A percentile compares a stretch with the other conserved stretches of the same genome.
These are phyloP conservation scores for Monosporascus sp. DNA, from an alignment of 2,329 filamentous ascomycete species.

Conservation along the genomic window DNA sequence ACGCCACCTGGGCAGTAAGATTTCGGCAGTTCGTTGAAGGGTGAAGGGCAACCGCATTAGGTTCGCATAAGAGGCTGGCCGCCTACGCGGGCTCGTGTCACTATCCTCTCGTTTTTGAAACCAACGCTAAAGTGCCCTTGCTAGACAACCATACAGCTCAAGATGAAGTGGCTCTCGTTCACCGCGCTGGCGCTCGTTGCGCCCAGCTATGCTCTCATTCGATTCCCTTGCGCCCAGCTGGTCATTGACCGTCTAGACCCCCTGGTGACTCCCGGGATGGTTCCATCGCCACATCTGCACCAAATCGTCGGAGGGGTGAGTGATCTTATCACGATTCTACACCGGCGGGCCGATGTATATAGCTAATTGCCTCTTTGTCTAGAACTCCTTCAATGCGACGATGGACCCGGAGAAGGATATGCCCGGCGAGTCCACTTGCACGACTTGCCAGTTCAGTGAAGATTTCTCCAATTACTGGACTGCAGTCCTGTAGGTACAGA, in stretches of 20 bases:
- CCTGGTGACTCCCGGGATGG: conserved; percentile 20
- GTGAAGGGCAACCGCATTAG: not conserved
- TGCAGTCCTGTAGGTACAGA: conserved; percentile 12
- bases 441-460: conserved; percentile 21
- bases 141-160: conserved; percentile 1
- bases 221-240: conserved; percentile 24
- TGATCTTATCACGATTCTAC: not conserved
- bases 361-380: not conserved
- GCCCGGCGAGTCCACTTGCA: conserved; percentile 17
- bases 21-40: not conserved
- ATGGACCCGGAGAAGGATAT: conserved; percentile 22
- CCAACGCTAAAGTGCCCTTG: not conserved
- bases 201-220: conserved; percentile 18
- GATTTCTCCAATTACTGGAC: conserved; percentile 26
- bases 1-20: not conserved
- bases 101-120: not conserved
- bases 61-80: not conserved
- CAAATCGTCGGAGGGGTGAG: conserved; percentile 22
- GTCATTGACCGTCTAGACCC: conserved; percentile 25
- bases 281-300: conserved; percentile 25
- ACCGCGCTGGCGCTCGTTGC: conserved; percentile 16
- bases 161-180: conserved; percentile 16
- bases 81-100: not conserved
- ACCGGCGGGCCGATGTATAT: not conserved
- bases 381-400: conserved; percentile 23